Percentiles rank a stretch among this genome's conserved stretches.
phyloP scores from a whole-genome alignment of 2,329 filamentous ascomycete genomes.

The Claviceps quebecensis region DNA sequence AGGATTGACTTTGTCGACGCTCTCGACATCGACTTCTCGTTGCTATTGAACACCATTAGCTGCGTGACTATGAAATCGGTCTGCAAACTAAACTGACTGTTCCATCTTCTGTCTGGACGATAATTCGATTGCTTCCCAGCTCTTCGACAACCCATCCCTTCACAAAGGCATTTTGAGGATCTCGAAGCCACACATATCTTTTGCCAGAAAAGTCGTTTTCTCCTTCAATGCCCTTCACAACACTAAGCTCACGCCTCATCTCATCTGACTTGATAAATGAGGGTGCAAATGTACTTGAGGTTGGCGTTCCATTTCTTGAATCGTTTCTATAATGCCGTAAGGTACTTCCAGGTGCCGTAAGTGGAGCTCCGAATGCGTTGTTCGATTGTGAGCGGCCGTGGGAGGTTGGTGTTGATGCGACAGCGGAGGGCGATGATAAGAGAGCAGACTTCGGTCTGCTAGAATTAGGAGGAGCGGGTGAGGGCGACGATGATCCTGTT shows the following conservation, averaged over 20 bases:
- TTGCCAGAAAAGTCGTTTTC: constrained; percentile 99
- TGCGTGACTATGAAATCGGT: neutral
- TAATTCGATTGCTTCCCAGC: constrained; percentile 48
- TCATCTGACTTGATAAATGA: constrained; percentile 90
- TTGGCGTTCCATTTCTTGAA: constrained; percentile 50
- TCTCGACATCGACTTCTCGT: constrained; percentile 72
- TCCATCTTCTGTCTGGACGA: constrained; percentile 90
- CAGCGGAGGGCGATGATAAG: constrained; percentile 42
- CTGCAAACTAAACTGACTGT: constrained; percentile 40
- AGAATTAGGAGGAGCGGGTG: constrained; percentile 39
- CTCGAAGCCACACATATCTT: constrained; percentile 93
- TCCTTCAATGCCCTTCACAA: constrained; percentile 68
- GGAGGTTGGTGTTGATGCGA: constrained; percentile 26
- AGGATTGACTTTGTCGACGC: constrained; percentile 96
- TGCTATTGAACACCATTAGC: constrained; percentile 39
- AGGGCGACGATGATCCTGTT: constrained; percentile 35
- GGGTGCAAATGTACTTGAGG: constrained; percentile 79
- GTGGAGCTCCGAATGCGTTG: constrained; percentile 31
- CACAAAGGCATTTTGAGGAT: constrained; percentile 75
- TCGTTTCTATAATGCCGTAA: constrained; percentile 34
- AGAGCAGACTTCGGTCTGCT: constrained; percentile 63
- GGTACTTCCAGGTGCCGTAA: constrained; percentile 23
- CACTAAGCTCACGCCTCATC: constrained; percentile 41
- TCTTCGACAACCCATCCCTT: constrained; percentile 88
- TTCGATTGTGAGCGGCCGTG: constrained; percentile 60